These are phyloP conservation scores for Staphylotrichum tortipilum DNA, from an alignment of 495 filamentous ascomycete genomes.

Conservation along the genomic window DNA sequence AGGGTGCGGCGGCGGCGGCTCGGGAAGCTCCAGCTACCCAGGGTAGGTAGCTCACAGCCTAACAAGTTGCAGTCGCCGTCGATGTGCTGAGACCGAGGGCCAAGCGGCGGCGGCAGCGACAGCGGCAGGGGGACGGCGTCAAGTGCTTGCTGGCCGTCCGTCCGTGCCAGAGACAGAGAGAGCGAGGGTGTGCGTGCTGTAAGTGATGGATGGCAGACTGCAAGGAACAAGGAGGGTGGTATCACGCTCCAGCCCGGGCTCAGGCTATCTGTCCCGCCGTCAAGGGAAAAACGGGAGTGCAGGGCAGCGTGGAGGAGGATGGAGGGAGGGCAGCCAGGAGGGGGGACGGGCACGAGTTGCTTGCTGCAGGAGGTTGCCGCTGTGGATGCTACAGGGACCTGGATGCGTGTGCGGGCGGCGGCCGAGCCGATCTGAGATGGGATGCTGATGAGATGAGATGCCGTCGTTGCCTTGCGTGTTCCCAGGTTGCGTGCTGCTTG, in stretches of 20 bases:
- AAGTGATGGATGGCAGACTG: not conserved
- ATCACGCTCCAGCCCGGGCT: conserved; percentile 8
- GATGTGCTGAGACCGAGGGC: conserved; percentile 11
- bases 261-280: too few species aligned
- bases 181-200: too few species aligned
- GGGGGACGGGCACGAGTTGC: not conserved
- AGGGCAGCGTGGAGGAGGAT: too few species aligned
- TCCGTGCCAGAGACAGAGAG: too few species aligned
- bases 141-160: too few species aligned
- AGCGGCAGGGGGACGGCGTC: conserved; percentile 6
- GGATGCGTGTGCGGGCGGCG: not conserved
- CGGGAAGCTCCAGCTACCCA: not conserved
- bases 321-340: not conserved
- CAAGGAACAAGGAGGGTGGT: not conserved
- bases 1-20: too few species aligned
- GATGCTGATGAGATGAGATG: conserved; percentile 1
- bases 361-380: conserved; percentile 12
- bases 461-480: not conserved
- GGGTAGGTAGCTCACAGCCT: too few species aligned
- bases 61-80: conserved; percentile 10
- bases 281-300: too few species aligned
- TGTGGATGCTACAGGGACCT: conserved; percentile 9
- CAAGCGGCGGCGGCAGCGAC: conserved; percentile 11
- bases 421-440: conserved; percentile 10
- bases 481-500: not conserved